phyloP scores from a whole-genome alignment of 169 alveolate genomes.

The Plasmodium relictum region DNA sequence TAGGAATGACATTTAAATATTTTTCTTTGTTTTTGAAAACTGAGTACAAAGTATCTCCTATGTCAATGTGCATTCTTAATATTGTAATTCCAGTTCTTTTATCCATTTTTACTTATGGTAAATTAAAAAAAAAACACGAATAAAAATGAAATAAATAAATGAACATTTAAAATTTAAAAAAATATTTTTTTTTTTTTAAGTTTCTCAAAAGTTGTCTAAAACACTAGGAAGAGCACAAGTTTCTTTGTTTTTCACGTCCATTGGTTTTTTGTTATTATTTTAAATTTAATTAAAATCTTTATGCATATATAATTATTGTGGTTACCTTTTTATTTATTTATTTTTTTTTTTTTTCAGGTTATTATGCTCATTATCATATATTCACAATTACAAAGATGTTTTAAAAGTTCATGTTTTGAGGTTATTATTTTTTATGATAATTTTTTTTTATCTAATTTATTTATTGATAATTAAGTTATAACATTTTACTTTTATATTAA shows the following conservation, averaged over 20 bases:
- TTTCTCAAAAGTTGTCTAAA: conserved; percentile 65
- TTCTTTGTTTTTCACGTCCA: conserved; percentile 63
- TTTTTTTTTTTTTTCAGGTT: conserved; percentile 15
- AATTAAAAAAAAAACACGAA: not conserved
- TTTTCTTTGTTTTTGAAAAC: conserved; percentile 60
- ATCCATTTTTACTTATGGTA: conserved; percentile 62
- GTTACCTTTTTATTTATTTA: not conserved
- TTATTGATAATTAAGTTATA: no score
- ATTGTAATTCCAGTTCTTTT: conserved; percentile 55
- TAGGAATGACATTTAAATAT: conserved; percentile 72
- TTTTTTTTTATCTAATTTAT: not conserved
- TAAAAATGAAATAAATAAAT: not conserved
- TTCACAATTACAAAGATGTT: conserved; percentile 64
- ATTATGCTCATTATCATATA: conserved; percentile 34
- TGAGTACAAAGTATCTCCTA: conserved; percentile 68
- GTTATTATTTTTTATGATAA: not conserved
- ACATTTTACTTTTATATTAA: not conserved
- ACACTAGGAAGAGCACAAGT: conserved; percentile 73
- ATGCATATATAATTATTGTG: not conserved
- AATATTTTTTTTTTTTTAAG: conserved; percentile 11
- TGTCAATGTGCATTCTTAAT: conserved; percentile 56
- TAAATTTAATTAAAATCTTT: not conserved
- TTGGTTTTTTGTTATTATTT: conserved; percentile 54
- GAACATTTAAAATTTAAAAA: not conserved
- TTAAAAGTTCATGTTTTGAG: conserved; percentile 63